Base-by-base conservation (phyloP, 345 rosid genomes). In the Populus euphratica region DNA sequence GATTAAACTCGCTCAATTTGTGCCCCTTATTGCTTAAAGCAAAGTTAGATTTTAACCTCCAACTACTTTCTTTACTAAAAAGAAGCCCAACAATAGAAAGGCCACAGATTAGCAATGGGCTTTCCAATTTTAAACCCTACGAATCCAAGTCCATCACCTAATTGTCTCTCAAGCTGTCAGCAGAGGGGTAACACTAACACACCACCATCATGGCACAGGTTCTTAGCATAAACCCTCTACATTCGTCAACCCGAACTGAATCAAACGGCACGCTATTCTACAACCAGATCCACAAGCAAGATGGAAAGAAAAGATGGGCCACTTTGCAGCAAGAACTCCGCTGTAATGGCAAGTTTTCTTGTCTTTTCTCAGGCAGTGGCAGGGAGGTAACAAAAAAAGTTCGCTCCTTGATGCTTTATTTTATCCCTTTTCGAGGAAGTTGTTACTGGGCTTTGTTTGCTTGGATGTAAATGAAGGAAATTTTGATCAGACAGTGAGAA, bases 341-440 rank as follows among this genome's bases (percentile, higher is more conserved):
- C 78, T 85, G 90, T 84, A 83, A 86, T 5, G 88, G 86, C 78
- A 87, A 85, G 78, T 78, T 90, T 82, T 85, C 86, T 50, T 94
- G 98, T 84, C 91, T 88, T 49, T 90, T 92, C 91, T 87, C 97
- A 10, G 88, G 86, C 80, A 86, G 86, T 78, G 78, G 89, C 81
- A 86, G 85, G 43, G 86, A 94, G 97, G 97, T 90, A 86, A 54
- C 8, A 31, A 5, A 36, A 20, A 75, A n/a, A 23, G 33, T 52
- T 67, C 68, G 5, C 10, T 7, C 69, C 5, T 43, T 13, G 54
- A 16, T 21, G n/a, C 21, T 72, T 54, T 49, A 50, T 68, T 31
- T 41, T 36, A 5, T 21, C 50, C 14, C 13, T 47, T 3, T 41
- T 11, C 54, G 69, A 5, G 52, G 0, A 17, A 11, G 0, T 54